Evolutionary conservation across 441 rosid species (phyloP).

Genomic region (Manihot esculenta): DNA sequence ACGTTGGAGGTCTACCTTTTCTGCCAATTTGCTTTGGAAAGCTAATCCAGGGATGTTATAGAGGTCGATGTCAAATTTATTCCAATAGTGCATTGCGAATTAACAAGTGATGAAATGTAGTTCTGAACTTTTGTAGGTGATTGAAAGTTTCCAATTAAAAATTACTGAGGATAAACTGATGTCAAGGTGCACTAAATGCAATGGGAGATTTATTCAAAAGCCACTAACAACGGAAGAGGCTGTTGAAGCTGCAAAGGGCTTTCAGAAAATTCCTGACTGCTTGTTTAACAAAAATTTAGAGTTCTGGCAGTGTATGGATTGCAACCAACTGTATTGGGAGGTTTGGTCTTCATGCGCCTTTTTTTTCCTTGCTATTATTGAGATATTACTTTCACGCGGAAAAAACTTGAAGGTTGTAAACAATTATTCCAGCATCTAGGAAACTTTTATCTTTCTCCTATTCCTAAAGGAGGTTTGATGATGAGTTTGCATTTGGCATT

Average conservation of each 20-base stretch:
- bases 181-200: slow-evolving; percentile 96
- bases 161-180: slow-evolving; percentile 74
- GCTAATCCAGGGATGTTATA: background rate
- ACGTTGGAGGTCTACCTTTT: background rate
- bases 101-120: background rate
- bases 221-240: slow-evolving; percentile 82
- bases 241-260: slow-evolving; percentile 88
- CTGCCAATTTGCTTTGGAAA: background rate
- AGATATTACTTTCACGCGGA: background rate
- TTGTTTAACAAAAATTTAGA: slow-evolving; percentile 75
- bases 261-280: slow-evolving; percentile 84
- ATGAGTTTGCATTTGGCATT: background rate
- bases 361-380: too few relatives aligned
- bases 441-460: background rate
- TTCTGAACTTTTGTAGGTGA: slow-evolving; percentile 48
- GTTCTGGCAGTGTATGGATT: slow-evolving; percentile 95
- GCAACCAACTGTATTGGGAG: slow-evolving; percentile 95
- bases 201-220: slow-evolving; percentile 82
- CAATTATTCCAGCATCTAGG: background rate
- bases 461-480: background rate
- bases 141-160: slow-evolving; percentile 61
- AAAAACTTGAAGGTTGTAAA: background rate
- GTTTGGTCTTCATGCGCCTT: slow-evolving; percentile 30
- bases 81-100: background rate
- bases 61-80: background rate